Evolutionary conservation across 2,329 filamentous ascomycete species (phyloP).

Genomic region (Anisogramma anomala): DNA sequence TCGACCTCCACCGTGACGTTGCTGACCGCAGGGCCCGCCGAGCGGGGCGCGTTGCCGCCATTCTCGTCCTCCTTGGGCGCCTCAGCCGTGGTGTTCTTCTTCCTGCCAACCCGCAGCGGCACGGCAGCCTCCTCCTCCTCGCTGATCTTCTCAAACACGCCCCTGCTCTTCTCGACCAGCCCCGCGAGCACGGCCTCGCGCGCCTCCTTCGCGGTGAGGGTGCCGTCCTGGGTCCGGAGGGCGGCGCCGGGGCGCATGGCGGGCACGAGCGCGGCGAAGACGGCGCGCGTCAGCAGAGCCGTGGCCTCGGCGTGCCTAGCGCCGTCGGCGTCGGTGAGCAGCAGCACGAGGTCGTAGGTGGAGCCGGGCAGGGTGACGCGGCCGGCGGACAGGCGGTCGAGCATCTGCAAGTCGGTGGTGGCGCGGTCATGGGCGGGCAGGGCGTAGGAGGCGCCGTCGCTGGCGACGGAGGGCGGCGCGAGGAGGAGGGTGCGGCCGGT

Average conservation of each 20-base stretch:
- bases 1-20: constrained; percentile 24
- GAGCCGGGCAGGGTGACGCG: constrained; percentile 63
- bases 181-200: constrained; percentile 81
- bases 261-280: constrained; percentile 58
- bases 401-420: constrained; percentile 88
- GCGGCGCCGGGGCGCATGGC: constrained; percentile 59
- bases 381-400: constrained; percentile 78
- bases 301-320: constrained; percentile 50
- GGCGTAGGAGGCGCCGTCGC: constrained; percentile 65
- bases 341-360: constrained; percentile 74
- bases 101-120: constrained; percentile 52
- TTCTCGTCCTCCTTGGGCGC: constrained; percentile 1
- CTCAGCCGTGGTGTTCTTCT: constrained; percentile 35
- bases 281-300: constrained; percentile 50
- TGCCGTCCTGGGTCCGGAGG: constrained; percentile 57
- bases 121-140: constrained; percentile 49
- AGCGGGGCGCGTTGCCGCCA: constrained; percentile 16
- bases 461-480: constrained; percentile 79
- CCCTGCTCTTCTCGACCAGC: constrained; percentile 50
- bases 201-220: constrained; percentile 41
- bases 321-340: constrained; percentile 69
- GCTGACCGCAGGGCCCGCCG: constrained; percentile 23
- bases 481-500: constrained; percentile 56
- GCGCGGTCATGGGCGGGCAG: constrained; percentile 61
- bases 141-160: constrained; percentile 61